Evolutionary conservation across 2,329 filamentous ascomycete species (phyloP), one percentile per base, ranked within the genome.

Genomic region (Metarhizium guizhouense): DNA sequence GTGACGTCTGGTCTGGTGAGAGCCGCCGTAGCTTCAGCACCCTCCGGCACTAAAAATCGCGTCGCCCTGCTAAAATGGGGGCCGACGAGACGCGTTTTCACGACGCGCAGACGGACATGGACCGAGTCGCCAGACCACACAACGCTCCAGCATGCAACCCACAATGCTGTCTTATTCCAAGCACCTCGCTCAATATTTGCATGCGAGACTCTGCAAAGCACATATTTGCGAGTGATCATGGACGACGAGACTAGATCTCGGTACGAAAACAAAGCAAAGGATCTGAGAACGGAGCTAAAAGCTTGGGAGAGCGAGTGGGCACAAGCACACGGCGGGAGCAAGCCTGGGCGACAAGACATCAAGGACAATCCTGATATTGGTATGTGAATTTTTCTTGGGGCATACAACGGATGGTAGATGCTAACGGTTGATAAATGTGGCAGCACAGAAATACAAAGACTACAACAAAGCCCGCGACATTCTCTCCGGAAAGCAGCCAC

Each of bases 391-490:
- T 6, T 32, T 13, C 32, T 29, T 29, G 2, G 4, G 16, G 8
- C 4, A 48, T 20, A 42, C 14, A 13, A 3, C 6, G 20, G 16
- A 25, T n/a, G 8, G 14, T 3, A 47, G 29, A 7, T 16, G 32
- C 51, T 54, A 30, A 54, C 11, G 34, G 25, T 16, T 32, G 10
- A 8, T 18, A 8, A 45, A 29, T 38, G 25, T 40, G 38, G 43
- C 61, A 88, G 86, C 84, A 42, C 76, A 76, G 50, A 91, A 90
- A 66, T 93, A 93, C 70, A 90, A 87, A 67, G 79, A 87, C 59
- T 92, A 91, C 70, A 84, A 85, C 67, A 84, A 79, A 61, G 67
- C 86, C 53, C 80, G 85, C 59, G 78, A 83, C 62, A 75, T 82
- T 49, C 71, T 84, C 57, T 68, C 77, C 1, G 81, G 82, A 56